Evolutionary conservation across 2,329 filamentous ascomycete species (phyloP).

Genomic region (Pestalotiopsis sp.): DNA sequence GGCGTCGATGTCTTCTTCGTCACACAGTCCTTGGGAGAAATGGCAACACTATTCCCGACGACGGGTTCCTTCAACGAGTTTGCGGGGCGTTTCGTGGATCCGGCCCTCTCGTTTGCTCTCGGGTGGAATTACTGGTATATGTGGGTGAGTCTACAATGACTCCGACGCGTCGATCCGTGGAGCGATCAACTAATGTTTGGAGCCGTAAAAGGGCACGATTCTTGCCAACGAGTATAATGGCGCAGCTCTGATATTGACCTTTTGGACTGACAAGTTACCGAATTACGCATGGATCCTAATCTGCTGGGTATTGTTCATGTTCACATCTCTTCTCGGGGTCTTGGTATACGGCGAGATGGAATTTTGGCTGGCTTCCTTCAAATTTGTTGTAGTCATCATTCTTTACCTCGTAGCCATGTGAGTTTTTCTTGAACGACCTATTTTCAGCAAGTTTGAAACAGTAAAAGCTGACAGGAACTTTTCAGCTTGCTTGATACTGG

Average conservation of each 20-base stretch:
- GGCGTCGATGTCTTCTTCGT: conserved; percentile 33
- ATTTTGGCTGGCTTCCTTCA: conserved; percentile 32
- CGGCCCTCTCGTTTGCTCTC: conserved; percentile 45
- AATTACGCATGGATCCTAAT: conserved; percentile 46
- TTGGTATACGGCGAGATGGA: conserved; percentile 33
- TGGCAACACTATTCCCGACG: conserved; percentile 53
- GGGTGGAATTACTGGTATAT: conserved; percentile 51
- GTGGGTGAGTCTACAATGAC: background rate
- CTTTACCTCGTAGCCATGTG: background rate
- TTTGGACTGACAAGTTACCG: conserved; percentile 45
- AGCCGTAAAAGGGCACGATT: background rate
- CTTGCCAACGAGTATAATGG: background rate
- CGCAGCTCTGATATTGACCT: conserved; percentile 16
- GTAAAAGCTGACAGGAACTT: conserved; percentile 29
- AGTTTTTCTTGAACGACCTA: conserved; percentile 15
- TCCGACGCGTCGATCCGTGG: background rate
- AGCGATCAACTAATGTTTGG: conserved; percentile 14
- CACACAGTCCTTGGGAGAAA: conserved; percentile 57
- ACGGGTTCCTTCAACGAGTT: conserved; percentile 49
- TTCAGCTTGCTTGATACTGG: conserved; percentile 36
- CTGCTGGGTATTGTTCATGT: conserved; percentile 44
- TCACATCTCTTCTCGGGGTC: conserved; percentile 35
- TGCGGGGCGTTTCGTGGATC: conserved; percentile 51
- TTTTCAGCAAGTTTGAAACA: conserved; percentile 18
- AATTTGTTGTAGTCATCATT: conserved; percentile 20